Percentiles rank a stretch among this genome's conserved stretches.
Evolutionary conservation across 805 yeast genomes (phyloP).

Genomic region (Candida multigemmis): DNA sequence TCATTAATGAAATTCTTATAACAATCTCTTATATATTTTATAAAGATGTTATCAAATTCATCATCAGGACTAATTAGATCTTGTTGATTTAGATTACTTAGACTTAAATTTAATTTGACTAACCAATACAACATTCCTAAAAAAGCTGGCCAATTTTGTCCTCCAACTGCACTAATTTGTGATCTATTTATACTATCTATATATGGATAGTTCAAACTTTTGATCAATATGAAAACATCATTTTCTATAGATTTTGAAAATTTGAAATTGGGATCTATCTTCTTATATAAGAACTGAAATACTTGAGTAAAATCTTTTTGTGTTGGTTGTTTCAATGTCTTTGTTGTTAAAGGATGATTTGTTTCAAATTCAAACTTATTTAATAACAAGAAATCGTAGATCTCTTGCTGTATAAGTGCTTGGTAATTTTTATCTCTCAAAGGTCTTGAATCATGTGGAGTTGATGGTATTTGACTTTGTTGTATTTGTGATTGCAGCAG

Average conservation of each 20-base stretch:
- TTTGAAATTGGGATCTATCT: slow-evolving; percentile 70
- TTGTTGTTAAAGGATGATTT: slow-evolving; percentile 57
- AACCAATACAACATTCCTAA: slow-evolving; percentile 82
- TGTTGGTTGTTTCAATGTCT: slow-evolving; percentile 67
- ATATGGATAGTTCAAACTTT: slow-evolving; percentile 67
- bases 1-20: slow-evolving; percentile 59
- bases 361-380: slow-evolving; percentile 69
- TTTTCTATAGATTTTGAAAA: slow-evolving; percentile 63
- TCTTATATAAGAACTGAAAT: slow-evolving; percentile 70
- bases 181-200: slow-evolving; percentile 73
- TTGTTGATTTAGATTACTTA: slow-evolving; percentile 18
- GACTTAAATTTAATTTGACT: slow-evolving; percentile 40
- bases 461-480: slow-evolving; percentile 1
- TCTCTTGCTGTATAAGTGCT: slow-evolving; percentile 52
- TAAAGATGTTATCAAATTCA: slow-evolving; percentile 42
- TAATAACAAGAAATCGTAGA: slow-evolving; percentile 51
- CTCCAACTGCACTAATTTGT: slow-evolving; percentile 86
- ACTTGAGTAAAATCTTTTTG: slow-evolving; percentile 76
- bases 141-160: slow-evolving; percentile 78
- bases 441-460: slow-evolving; percentile 58
- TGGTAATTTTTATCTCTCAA: slow-evolving; percentile 67
- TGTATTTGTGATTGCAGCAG: slow-evolving; percentile 2
- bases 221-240: slow-evolving; percentile 64
- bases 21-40: slow-evolving; percentile 53
- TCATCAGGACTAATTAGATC: slow-evolving; percentile 31